Base-by-base conservation (phyloP, 1,284 basidiomycete genomes). In the Pyrrhoderma noxium region DNA sequence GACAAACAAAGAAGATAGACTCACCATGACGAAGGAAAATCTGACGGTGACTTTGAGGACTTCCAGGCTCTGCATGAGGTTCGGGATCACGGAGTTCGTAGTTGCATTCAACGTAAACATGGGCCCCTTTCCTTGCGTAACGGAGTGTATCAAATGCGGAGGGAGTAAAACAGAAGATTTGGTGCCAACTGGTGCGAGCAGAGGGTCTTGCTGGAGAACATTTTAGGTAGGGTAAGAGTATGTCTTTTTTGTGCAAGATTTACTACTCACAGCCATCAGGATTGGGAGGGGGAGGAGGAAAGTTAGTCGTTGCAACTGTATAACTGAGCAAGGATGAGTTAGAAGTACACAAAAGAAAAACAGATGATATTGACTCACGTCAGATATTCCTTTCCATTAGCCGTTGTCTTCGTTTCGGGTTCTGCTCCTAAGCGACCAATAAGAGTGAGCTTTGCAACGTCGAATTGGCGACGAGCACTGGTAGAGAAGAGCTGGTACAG, bases 11-110 rank as follows among this genome's bases (percentile, higher is more conserved):
- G 8, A 25, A 18, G 19, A 40, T 37, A n/a, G 34, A 59, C 73
- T 38, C 54, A 86, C 87, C 86, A 56, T 89, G 86, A 60, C 76
- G 73, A 40, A 89, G 70, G 67, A 89, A 85, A 52, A 90, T 84
- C 62, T 89, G 87, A 31, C 84, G 78, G 62, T 88, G 86, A 1
- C 80, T 83, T 53, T 79, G 72, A 23, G 80, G 76, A 0, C 81
- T 76, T 43, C 73, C 67, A 2, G 84, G 73, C 47, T 87, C 83
- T 8, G 82, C 76, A 42, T 67, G 70, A 3, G 72, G 63, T 45
- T 84, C 82, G 5, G 85, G 75, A 56, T 90, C 86, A 39, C 81
- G 76, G 22, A 89, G 64, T 63, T 89, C 86, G 53, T 76, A 88
- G 58, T 72, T 74, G 25, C 86, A 80, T 62, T 90, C 88, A 16